Percentiles rank a stretch among this genome's conserved stretches.
phyloP scores from a whole-genome alignment of 2,329 filamentous ascomycete species.

The Diaporthe nobilis region DNA sequence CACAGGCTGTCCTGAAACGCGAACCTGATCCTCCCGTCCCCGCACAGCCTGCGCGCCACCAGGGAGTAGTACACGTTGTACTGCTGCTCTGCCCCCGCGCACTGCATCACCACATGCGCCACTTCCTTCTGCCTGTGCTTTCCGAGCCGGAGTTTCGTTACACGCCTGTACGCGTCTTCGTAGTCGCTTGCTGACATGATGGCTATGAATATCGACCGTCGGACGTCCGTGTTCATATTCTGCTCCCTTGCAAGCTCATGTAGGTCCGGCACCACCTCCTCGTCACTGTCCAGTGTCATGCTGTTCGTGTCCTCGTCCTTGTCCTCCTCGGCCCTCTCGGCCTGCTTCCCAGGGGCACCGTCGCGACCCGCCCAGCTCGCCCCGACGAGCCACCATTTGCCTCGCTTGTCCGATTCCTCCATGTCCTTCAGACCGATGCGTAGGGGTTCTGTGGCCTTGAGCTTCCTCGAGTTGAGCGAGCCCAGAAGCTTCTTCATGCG shows the following conservation, averaged over 20 bases:
- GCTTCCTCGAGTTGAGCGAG: constrained; percentile 75
- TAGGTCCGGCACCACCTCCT: constrained; percentile 76
- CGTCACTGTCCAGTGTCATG: constrained; percentile 53
- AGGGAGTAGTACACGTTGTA: constrained; percentile 97
- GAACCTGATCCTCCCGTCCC: constrained; percentile 81
- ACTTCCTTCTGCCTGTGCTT: constrained; percentile 89
- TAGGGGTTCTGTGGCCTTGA: constrained; percentile 85
- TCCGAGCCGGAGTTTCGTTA: constrained; percentile 87
- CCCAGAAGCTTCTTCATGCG: constrained; percentile 92
- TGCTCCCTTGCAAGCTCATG: constrained; percentile 82
- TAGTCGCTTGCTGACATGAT: constrained; percentile 89
- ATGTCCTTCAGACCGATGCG: constrained; percentile 87
- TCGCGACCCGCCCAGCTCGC: constrained; percentile 81
- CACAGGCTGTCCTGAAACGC: constrained; percentile 90
- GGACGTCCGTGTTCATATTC: constrained; percentile 88
- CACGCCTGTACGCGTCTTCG: constrained; percentile 84
- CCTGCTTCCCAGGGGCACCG: constrained; percentile 38
- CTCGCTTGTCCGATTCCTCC: constrained; percentile 84
- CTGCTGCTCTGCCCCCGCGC: constrained; percentile 82
- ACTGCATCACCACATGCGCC: constrained; percentile 88
- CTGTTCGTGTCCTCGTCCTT: constrained; percentile 55
- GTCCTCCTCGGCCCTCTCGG: constrained; percentile 47
- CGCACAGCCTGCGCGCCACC: constrained; percentile 83
- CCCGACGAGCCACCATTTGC: constrained; percentile 98
- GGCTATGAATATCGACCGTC: constrained; percentile 92